Base-by-base conservation (phyloP, 768 basidiomycete genomes). In the Mycena capillaripes region DNA sequence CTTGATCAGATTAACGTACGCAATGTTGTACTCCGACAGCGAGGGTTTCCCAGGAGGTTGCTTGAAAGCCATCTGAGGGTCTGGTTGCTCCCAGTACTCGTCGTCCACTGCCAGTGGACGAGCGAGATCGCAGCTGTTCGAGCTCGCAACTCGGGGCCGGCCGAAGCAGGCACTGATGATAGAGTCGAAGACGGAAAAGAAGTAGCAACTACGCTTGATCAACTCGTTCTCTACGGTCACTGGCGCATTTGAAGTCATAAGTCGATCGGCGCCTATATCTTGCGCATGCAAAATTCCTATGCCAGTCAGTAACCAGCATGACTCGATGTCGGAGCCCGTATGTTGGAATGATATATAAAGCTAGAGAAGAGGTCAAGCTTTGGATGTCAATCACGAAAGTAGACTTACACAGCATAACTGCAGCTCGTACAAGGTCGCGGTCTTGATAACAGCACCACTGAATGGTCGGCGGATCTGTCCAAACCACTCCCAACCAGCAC, bases 351-450 rank as follows among this genome's bases (percentile, higher is more conserved):
- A 70, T 7, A 81, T 78, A 6, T 83, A 81, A 0, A 84, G 77
- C 84, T 84, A 25, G n/a, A 55, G 23, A 29, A 29, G 12, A 14
- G 19, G 34, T 9, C 21, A 58, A 52, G 56, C 53, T 79, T 17
- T 48, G 60, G 27, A 19, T 32, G 56, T 25, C 10, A 80, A 77
- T 79, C 46, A 82, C 79, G 48, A 60, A 66, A 62, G 60, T 4
- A 56, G 44, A 79, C 82, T 68, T 72, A 86, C 86, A 78, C 84
- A 81, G 76, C 85, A 86, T 8, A 82, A 81, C 76, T 92, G 92
- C 48, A 92, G 78, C 69, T 92, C 91, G 78, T 86, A 87, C 70
- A 92, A 75, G n/a, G 84, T 76, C 3, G 90, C 87, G 4, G 86
- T 85, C 0, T 84, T 25, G 36, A 66, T 82, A 21, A 90, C 81